Base-by-base conservation (phyloP, 495 filamentous ascomycete genomes). In the Trichoderma reesei region DNA sequence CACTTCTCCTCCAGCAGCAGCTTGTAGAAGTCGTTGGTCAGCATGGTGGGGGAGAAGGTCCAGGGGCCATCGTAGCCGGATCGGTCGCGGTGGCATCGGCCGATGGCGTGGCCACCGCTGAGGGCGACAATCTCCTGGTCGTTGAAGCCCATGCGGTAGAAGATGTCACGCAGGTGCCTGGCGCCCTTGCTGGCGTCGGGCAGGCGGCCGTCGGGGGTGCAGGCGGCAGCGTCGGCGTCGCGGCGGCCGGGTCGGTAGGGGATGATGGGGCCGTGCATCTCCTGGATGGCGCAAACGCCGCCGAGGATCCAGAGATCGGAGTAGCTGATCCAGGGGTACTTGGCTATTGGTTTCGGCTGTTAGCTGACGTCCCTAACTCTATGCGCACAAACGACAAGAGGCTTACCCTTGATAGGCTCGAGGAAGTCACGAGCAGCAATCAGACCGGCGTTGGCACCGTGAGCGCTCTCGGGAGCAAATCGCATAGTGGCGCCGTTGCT, bases 401-500 rank as follows among this genome's bases (percentile, higher is more conserved):
- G 75, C 80, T 75, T 74, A 86, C 85, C 79, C 79, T 97, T 94
- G 70, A 97, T 80, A 66, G 90, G 89, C 77, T 96, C 90, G 34
- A 96, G 80, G 83, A 96, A 95, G 79, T 96, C 90, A 44, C 93
- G 88, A 66, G 93, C 94, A 66, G 82, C 77, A 75, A 89, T 88
- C 69, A 98, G 82, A 68, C 94, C 94, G 62, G 93, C 91, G 69
- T 97, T 97, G 74, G 93, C 94, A 68, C 92, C 92, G 78, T 98
- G 94, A 73, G 88, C 89, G 48, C 84, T 82, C 80, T 97, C 94
- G 44, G 94, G 94, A 46, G 86, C 81, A 76, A 98, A 98, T 74
- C 94, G 86, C 94, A 98, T 98, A 69, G 94, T 98, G 63, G 94
- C 92, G 67, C 94, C 94, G 75, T 98, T 96, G 78, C 88, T 92